Evolutionary conservation across 768 basidiomycete species (phyloP).

Genomic region (Mycena floridula): DNA sequence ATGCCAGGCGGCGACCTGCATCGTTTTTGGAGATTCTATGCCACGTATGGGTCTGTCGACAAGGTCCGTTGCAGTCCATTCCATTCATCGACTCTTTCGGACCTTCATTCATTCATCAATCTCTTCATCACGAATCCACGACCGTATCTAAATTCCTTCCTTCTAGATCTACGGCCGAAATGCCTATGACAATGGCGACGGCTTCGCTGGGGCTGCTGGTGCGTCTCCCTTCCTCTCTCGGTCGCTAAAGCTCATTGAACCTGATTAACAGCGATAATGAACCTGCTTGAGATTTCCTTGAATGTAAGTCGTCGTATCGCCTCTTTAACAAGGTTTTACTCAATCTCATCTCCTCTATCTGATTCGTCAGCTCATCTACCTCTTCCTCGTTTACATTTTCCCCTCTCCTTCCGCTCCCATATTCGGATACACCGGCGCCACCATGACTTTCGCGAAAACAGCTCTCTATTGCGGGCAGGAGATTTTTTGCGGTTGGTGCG

Average conservation of each 20-base stretch:
- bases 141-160: slow-evolving; percentile 3
- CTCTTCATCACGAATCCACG: slow-evolving; percentile 3
- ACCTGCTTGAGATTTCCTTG: slow-evolving; percentile 64
- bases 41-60: slow-evolving; percentile 53
- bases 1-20: slow-evolving; percentile 68
- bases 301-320: slow-evolving; percentile 34
- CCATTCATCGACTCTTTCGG: too few relatives aligned
- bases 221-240: slow-evolving; percentile 9
- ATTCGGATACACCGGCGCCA: slow-evolving; percentile 63
- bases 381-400: slow-evolving; percentile 56
- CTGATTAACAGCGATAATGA: slow-evolving; percentile 51
- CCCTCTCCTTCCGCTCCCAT: slow-evolving; percentile 50
- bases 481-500: slow-evolving; percentile 63
- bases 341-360: slow-evolving; percentile 3
- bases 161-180: slow-evolving; percentile 64
- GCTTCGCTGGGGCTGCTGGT: slow-evolving; percentile 78
- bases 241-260: slow-evolving; percentile 3
- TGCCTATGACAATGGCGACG: slow-evolving; percentile 53
- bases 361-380: slow-evolving; percentile 37
- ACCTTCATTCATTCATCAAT: too few relatives aligned
- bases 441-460: slow-evolving; percentile 76
- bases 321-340: not conserved
- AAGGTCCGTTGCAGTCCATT: slow-evolving; percentile 19
- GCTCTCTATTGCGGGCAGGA: slow-evolving; percentile 67
- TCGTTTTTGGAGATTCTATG: slow-evolving; percentile 81